Evolutionary conservation across 208 protist species (phyloP), one percentile per base, ranked within the genome.

Genomic region (Leishmania gerbilli): DNA sequence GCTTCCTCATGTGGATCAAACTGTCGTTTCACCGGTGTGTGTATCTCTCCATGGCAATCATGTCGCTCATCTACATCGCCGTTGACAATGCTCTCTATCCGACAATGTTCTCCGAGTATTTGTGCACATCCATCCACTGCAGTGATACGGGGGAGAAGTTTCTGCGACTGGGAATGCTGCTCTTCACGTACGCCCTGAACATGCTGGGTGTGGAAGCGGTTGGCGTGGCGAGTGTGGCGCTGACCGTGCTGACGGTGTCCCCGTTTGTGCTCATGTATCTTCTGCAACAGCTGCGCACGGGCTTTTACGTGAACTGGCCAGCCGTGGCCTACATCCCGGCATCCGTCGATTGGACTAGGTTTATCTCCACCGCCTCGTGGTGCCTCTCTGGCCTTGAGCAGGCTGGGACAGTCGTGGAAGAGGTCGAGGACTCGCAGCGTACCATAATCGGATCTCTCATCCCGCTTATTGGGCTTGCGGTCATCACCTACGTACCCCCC

Each of bases 381-480:
- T 95, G 94, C 71, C 84, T 96, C 9, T 96, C 91, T 49, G 93
- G 93, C 0, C 71, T 96, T 7, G 93, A 96, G 83, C 93, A 96
- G 80, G 93, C 89, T 1, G 91, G 90, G 19, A 82, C 90, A 4
- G 89, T 96, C 53, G 85, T 88, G 62, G 91, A 96, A 84, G 90
- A 96, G 17, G 84, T 94, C 17, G 81, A 89, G 53, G 76, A 92
- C 42, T 91, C 93, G 60, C 90, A 93, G 85, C 74, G 68, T 27
- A 94, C 93, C 40, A 91, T 96, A 47, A 85, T 94, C 42, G 79
- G 83, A 8, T 88, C 91, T 17, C 88, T 96, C 60, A 79, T 94
- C 40, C 89, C 91, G 3, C 83, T 96, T 27, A 72, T 96, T 40
- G 88, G 87, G 45, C 89, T 96, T 31, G 89, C 88, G 5, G 84